Evolutionary conservation across 2,329 filamentous ascomycete species (phyloP), one percentile per base, ranked within the genome.

Genomic region (Talaromyces verruculosus): DNA sequence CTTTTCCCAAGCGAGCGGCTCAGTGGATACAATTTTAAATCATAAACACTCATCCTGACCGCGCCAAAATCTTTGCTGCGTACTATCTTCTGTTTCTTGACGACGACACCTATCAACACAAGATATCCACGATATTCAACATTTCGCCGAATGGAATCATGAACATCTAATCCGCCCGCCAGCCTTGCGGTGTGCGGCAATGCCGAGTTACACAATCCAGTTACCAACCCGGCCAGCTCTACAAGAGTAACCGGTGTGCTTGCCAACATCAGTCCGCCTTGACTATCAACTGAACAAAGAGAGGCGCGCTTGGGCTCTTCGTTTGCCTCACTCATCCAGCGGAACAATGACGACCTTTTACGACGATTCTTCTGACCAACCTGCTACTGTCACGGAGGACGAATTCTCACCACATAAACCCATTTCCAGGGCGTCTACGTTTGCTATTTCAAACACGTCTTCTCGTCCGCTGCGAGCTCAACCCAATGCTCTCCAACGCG

Each of bases 401-500:
- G 60, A 63, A 10, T 13, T 33, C 35, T 22, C 28, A 19, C 39
- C 49, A 55, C 30, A 61, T n/a, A 43, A 63, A 22, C 30, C 45
- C 43, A 28, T 22, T 25, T 63, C 57, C n/a, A 39, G 60, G 53
- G 47, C 61, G 11, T 70, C 68, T 67, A 68, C 66, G 43, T 62
- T 61, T 25, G 55, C 43, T 22, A 45, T 63, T 33, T 57, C 45
- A 35, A 39, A 41, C n/a, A 30, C 61, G 30, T 59, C 63, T 68
- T 57, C 71, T 69, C 43, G 60, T 59, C 30, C 62, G 37, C 69
- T 69, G 25, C 69, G 69, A 68, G 66, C 69, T 67, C 70, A 71
- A 55, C 71, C 66, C 17, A 69, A 41, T 41, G 57, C 69, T 65
- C 67, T 80, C 49, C 75, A 76, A 68, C 75, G 77, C 53, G 77